A percentile compares a stretch with the other conserved stretches of the same genome.
These are phyloP conservation scores for Populus ilicifolia DNA, from an alignment of 345 rosid genomes.

Conservation along the genomic window DNA sequence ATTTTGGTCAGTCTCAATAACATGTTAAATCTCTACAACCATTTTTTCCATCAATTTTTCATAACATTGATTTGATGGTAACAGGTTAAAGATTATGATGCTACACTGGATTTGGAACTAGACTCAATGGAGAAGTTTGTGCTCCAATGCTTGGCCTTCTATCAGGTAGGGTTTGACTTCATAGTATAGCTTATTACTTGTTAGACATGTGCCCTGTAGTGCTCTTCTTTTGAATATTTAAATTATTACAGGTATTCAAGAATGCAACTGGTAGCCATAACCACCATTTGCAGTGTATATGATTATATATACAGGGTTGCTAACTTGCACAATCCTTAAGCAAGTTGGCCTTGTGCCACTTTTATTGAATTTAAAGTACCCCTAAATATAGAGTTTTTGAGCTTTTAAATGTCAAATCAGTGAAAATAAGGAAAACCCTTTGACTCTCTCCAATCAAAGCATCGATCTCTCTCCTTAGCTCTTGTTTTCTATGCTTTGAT, in stretches of 20 bases:
- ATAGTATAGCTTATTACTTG: background rate
- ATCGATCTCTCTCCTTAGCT: no score
- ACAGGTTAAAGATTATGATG: constrained; percentile 94
- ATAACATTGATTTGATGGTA: constrained; percentile 18
- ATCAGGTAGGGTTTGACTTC: constrained; percentile 59
- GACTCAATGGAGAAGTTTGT: constrained; percentile 96
- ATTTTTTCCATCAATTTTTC: background rate
- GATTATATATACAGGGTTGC: background rate
- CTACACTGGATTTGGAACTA: constrained; percentile 78
- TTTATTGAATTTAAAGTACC: no score
- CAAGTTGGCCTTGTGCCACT: no score
- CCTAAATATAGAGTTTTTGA: no score
- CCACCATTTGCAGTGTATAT: no score
- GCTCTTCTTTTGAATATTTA: background rate
- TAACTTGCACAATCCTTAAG: no score
- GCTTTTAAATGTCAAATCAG: no score
- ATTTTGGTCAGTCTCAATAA: constrained; percentile 3
- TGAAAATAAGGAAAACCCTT: no score
- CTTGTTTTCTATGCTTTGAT: no score
- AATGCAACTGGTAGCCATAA: background rate
- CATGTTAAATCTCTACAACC: background rate
- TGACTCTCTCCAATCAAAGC: no score
- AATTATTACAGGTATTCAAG: background rate
- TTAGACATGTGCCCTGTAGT: background rate
- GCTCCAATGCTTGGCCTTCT: constrained; percentile 92